Conservation (phyloP, 2,329 filamentous ascomycete species). For the Alternaria angustiovoidea region DNA sequence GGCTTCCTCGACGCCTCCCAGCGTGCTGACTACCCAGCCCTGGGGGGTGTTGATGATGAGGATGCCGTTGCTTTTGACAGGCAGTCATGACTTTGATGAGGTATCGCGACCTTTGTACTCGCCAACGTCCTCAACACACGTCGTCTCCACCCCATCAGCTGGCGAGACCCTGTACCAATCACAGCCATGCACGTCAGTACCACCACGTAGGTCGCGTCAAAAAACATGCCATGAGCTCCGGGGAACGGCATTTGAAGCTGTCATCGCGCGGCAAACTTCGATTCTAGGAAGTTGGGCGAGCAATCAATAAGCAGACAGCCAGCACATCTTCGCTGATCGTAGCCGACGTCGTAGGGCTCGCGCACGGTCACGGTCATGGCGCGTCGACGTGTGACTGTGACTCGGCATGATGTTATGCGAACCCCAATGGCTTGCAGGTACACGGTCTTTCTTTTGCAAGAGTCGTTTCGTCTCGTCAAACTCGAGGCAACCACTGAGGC, state of each 20-base stretch:
- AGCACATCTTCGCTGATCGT: slow-evolving; percentile 2
- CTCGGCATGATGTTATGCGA: slow-evolving; percentile 29
- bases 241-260: not conserved
- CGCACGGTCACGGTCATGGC: slow-evolving; percentile 10
- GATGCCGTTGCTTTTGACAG: not conserved
- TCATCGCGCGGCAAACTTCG: not conserved
- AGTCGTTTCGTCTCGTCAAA: slow-evolving; percentile 30
- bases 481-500: slow-evolving; percentile 27
- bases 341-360: not conserved
- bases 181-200: slow-evolving; percentile 28
- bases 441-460: slow-evolving; percentile 13
- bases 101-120: slow-evolving; percentile 4
- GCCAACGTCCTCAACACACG: slow-evolving; percentile 9
- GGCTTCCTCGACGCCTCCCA: slow-evolving; percentile 1
- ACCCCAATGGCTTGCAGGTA: slow-evolving; percentile 30
- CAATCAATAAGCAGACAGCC: not conserved
- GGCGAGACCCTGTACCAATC: slow-evolving; percentile 16
- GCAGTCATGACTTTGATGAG: not conserved
- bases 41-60: not conserved
- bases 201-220: slow-evolving; percentile 22
- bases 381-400: slow-evolving; percentile 24
- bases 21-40: not conserved
- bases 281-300: slow-evolving; percentile 6
- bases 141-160: slow-evolving; percentile 1
- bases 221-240: slow-evolving; percentile 5